Conservation (phyloP, 225 moss, liverwort and hornwort genomes). For the Polytrichum formosum region DNA sequence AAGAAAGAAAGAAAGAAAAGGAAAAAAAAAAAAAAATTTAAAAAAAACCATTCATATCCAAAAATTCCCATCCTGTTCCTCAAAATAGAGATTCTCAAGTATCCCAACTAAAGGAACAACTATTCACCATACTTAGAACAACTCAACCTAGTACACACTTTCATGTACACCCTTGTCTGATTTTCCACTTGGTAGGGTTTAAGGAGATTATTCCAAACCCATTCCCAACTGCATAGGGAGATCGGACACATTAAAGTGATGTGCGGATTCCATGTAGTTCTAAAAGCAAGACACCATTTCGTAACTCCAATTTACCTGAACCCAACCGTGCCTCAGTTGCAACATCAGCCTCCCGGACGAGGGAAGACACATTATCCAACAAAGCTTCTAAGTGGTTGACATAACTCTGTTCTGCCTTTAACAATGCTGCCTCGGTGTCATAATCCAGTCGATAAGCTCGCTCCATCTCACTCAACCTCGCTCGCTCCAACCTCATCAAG, state of each 20-base stretch:
- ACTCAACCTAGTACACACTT: no score
- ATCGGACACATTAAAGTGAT: no score
- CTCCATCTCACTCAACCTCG: constrained; percentile 84
- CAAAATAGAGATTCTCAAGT: no score
- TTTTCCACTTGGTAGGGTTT: constrained; percentile 1
- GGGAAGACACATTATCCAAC: constrained; percentile 24
- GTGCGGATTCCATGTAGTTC: no score
- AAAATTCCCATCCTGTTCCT: no score
- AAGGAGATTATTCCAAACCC: neutral
- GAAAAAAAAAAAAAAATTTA: no score
- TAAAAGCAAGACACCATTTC: no score
- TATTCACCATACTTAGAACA: no score
- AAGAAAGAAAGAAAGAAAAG: no score
- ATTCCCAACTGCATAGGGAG: no score
- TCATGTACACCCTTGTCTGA: neutral
- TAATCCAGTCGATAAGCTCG: constrained; percentile 41
- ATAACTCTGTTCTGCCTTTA: constrained; percentile 36
- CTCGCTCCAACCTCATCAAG: constrained; percentile 76
- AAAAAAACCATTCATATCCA: no score
- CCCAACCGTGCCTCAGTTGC: constrained; percentile 11
- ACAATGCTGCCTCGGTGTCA: constrained; percentile 26
- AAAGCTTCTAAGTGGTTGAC: constrained; percentile 30
- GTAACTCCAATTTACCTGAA: constrained; percentile 15
- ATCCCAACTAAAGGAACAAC: no score
- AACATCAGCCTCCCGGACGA: constrained; percentile 23